Evolutionary conservation across 2,329 filamentous ascomycete species (phyloP).

Genomic region (Fonsecaea pugnacius): DNA sequence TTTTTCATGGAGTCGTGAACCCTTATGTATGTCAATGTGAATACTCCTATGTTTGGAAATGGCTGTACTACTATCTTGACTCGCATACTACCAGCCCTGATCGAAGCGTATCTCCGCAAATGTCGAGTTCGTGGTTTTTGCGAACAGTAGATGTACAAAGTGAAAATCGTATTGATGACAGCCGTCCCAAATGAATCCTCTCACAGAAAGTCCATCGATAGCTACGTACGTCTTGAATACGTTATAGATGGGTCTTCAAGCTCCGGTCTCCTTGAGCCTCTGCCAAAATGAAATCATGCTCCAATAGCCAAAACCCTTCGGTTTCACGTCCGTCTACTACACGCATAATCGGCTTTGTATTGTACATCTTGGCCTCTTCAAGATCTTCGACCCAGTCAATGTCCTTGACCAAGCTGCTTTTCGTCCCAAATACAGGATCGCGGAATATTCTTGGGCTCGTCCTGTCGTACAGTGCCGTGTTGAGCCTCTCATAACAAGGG

Average conservation of each 20-base stretch:
- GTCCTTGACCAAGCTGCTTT: constrained; percentile 14
- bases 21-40: too few species aligned
- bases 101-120: too few species aligned
- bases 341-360: background rate
- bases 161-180: background rate
- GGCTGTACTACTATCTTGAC: too few species aligned
- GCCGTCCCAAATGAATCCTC: background rate
- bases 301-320: background rate
- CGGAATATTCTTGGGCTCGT: background rate
- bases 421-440: constrained; percentile 3
- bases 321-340: background rate
- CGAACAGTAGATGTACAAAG: too few species aligned
- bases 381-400: constrained; percentile 2
- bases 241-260: background rate
- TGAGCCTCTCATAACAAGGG: background rate
- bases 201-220: too few species aligned
- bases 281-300: background rate
- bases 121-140: too few species aligned
- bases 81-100: too few species aligned
- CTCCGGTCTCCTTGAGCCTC: background rate
- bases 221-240: background rate
- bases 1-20: too few species aligned
- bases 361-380: constrained; percentile 3
- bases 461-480: background rate
- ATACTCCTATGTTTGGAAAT: too few species aligned